These are phyloP conservation scores for Litsea cubeba DNA, from an alignment of 164 flowering plant genomes.

Conservation along the genomic window DNA sequence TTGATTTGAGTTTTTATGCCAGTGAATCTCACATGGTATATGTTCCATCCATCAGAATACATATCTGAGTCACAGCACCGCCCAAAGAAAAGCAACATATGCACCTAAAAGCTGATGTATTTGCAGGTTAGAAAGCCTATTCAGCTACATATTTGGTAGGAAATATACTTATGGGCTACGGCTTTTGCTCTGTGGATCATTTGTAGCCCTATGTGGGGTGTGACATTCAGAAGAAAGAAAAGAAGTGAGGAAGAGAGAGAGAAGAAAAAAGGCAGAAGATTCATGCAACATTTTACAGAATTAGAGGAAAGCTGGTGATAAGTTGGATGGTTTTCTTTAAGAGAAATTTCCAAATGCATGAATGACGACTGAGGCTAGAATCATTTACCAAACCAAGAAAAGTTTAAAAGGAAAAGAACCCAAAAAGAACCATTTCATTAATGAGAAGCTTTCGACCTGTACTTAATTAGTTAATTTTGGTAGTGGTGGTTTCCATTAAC, in stretches of 20 bases:
- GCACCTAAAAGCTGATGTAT: slow-evolving; percentile 41
- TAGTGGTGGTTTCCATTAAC: too few relatives aligned
- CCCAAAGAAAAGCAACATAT: slow-evolving; percentile 42
- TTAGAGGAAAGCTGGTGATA: neutral
- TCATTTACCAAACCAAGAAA: neutral
- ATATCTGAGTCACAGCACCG: slow-evolving; percentile 26
- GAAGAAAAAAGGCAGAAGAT: neutral
- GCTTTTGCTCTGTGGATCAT: neutral
- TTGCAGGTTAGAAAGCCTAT: slow-evolving; percentile 31
- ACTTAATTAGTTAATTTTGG: too few relatives aligned
- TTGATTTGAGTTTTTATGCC: slow-evolving; percentile 38
- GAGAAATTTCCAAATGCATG: neutral
- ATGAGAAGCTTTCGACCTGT: too few relatives aligned
- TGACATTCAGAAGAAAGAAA: neutral
- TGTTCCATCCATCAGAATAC: slow-evolving; percentile 45
- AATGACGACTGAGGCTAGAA: neutral
- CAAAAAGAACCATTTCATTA: neutral
- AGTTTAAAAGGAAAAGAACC: neutral
- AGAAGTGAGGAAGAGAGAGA: neutral
- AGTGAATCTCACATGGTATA: slow-evolving; percentile 37
- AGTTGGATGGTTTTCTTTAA: too few relatives aligned
- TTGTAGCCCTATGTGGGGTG: neutral
- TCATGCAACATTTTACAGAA: neutral
- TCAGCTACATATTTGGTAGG: slow-evolving; percentile 12
- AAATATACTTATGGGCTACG: neutral